Base-by-base conservation (phyloP, 208 protist genomes). In the Trypanosomatidae sp. region DNA sequence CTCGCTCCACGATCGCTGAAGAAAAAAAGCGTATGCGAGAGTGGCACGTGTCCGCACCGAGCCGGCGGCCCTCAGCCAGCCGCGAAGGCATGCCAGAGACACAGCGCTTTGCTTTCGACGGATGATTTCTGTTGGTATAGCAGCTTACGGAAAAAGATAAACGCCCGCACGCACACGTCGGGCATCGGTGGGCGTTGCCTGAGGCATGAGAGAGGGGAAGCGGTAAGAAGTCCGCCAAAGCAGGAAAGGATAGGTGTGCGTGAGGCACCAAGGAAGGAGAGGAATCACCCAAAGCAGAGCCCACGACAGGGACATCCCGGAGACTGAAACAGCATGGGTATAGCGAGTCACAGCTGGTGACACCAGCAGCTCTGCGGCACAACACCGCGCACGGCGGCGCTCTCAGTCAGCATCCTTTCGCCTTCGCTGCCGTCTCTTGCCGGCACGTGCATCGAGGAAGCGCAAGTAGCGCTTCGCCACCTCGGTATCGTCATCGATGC, bases 401-500 rank as follows among this genome's bases (percentile, higher is more conserved):
- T 53, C 43, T 70, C 49, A 70, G 9, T 3, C 66, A 10, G 49
- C 30, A 39, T 69, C 47, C 15, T 62, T 47, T 62, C 68, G 68
- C 41, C 44, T 36, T 2, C 52, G 25, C 17, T 46, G 53, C 36
- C 59, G 59, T 17, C 39, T 39, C 41, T 55, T 56, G 22, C 22
- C 17, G 0, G 53, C 30, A 6, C 71, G 65, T 6, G 55, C 47
- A 52, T 80, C 75, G 52, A 75, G n/a, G 28, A 55, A 36, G 9
- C 50, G 53, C 56, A 78, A 43, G 64, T 81, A 86, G 30, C 53
- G 74, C 13, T 8, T 39, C 12, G 73, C 77, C 22, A 87, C 72
- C 55, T 74, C 70, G n/a, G 28, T 73, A 6, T 87, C 79, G 19
- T 84, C 78, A 49, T 87, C 83, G 50, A 90, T 69, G 62, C 82